Evolutionary conservation across 169 alveolate species (phyloP).

Genomic region (Eimeria brunetti): DNA sequence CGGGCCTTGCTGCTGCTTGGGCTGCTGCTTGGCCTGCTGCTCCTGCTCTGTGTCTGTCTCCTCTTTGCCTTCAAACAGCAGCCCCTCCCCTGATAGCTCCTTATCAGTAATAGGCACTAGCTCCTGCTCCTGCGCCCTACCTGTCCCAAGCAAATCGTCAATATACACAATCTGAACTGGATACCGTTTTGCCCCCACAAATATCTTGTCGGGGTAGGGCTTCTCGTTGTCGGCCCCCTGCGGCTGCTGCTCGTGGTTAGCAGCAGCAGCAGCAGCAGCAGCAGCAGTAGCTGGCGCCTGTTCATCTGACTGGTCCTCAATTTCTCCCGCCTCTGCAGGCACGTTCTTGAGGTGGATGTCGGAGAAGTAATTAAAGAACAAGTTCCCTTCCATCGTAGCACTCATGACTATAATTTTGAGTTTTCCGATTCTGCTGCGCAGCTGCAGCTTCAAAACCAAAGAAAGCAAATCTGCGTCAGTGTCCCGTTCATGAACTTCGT

Average conservation of each 20-base stretch:
- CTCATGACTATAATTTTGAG: conserved; percentile 84
- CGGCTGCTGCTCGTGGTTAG: no score
- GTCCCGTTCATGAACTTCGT: conserved; percentile 85
- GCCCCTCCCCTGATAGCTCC: conserved; percentile 36
- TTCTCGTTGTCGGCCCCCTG: not conserved
- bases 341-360: not conserved
- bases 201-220: conserved; percentile 42
- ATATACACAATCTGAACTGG: conserved; percentile 72
- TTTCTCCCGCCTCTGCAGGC: not conserved
- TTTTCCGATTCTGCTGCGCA: conserved; percentile 65
- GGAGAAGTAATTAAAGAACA: conserved; percentile 67
- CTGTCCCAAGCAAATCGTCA: conserved; percentile 32
- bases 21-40: not conserved
- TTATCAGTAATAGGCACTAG: not conserved
- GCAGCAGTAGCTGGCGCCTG: not conserved
- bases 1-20: conserved; percentile 17
- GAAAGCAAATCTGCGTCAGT: conserved; percentile 83
- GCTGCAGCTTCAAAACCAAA: conserved; percentile 83
- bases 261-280: not conserved
- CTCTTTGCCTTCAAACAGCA: conserved; percentile 32
- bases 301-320: not conserved
- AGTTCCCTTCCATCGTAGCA: conserved; percentile 82
- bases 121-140: not conserved
- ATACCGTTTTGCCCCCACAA: conserved; percentile 80
- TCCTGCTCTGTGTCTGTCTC: not conserved